phyloP scores from a whole-genome alignment of 176 grass and related monocot species.

The Triticum turgidum region DNA sequence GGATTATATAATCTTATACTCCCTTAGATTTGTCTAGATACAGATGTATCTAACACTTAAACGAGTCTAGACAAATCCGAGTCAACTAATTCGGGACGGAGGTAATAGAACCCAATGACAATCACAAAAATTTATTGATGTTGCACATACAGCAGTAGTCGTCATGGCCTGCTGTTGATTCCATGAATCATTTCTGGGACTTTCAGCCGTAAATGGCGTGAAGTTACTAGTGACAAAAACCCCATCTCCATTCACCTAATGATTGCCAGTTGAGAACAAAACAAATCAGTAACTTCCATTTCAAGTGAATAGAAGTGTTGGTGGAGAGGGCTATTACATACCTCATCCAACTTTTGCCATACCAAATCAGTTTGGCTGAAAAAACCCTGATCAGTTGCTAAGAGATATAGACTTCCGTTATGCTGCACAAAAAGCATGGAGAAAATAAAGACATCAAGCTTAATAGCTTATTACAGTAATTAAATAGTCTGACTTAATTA shows the following conservation, averaged over 20 bases:
- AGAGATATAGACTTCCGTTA: constrained; percentile 78
- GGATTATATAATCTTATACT: constrained; percentile 11
- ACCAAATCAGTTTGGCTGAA: constrained; percentile 95
- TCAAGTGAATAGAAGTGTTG: constrained; percentile 1
- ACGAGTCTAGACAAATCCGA: too few relatives aligned
- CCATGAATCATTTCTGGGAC: constrained; percentile 77
- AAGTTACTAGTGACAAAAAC: constrained; percentile 94
- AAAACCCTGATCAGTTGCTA: constrained; percentile 98
- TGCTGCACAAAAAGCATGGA: constrained; percentile 55
- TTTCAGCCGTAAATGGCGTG: constrained; percentile 78
- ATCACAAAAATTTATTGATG: constrained; percentile 21
- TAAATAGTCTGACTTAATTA: neutral
- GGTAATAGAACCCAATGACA: constrained; percentile 9
- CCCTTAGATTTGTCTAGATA: too few relatives aligned
- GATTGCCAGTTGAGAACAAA: constrained; percentile 29
- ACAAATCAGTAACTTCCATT: constrained; percentile 17
- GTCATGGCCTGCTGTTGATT: constrained; percentile 91
- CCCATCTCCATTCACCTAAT: constrained; percentile 94
- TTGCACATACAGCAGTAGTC: constrained; percentile 78
- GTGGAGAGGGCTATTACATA: constrained; percentile 29
- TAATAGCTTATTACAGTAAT: neutral
- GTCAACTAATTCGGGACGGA: too few relatives aligned
- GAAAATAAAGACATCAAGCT: neutral
- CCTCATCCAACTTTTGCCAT: constrained; percentile 98
- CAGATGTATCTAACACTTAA: too few relatives aligned